These are phyloP conservation scores for Calophaca sinica DNA, from an alignment of 306 rosid genomes.

Conservation along the genomic window DNA sequence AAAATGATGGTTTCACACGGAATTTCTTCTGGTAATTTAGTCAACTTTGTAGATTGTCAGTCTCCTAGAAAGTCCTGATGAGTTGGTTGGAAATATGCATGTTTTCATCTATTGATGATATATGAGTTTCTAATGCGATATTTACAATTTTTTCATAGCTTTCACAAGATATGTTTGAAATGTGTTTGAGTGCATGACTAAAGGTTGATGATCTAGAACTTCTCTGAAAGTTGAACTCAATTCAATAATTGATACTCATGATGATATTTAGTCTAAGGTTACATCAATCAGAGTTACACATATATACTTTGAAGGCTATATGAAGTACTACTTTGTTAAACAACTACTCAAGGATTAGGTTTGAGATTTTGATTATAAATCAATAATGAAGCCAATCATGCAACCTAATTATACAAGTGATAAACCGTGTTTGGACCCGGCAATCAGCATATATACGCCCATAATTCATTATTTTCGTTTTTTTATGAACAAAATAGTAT, in stretches of 20 bases:
- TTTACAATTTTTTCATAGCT: neutral
- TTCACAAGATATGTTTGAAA: conserved; percentile 23
- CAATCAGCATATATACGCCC: no score
- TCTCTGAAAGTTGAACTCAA: conserved; percentile 11
- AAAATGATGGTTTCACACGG: conserved; percentile 34
- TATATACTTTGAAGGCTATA: conserved; percentile 11
- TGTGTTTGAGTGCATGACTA: conserved; percentile 26
- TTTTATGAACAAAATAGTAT: no score
- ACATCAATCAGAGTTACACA: neutral
- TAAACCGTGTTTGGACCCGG: neutral
- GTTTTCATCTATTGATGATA: conserved; percentile 21
- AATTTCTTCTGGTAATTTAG: neutral
- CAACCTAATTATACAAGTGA: neutral
- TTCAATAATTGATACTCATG: conserved; percentile 40
- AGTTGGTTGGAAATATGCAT: conserved; percentile 37
- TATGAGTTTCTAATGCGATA: neutral
- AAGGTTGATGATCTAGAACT: conserved; percentile 25
- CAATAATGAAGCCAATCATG: conserved; percentile 37
- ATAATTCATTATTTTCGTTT: no score
- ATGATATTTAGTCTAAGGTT: conserved; percentile 22
- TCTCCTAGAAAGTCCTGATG: conserved; percentile 9
- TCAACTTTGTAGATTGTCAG: conserved; percentile 1
- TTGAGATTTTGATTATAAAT: conserved; percentile 36
- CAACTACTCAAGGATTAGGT: conserved; percentile 46
- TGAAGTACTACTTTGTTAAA: conserved; percentile 42